These are phyloP conservation scores for Polyporus arcularius DNA, from an alignment of 768 basidiomycete genomes.

Conservation along the genomic window DNA sequence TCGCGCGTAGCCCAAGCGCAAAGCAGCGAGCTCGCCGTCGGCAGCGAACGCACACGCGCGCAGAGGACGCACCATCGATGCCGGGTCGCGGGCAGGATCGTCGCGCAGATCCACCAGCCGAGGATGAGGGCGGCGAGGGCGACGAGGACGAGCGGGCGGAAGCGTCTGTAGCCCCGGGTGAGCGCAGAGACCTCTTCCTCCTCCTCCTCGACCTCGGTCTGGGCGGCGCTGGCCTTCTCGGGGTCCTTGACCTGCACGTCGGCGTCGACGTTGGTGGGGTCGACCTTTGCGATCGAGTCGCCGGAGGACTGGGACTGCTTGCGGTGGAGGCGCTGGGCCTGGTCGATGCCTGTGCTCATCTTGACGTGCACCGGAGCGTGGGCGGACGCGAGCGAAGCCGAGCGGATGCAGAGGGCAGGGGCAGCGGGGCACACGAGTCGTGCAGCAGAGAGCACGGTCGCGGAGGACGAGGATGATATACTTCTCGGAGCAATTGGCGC, in stretches of 20 bases:
- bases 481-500: too few relatives aligned
- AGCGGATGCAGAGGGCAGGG: not conserved
- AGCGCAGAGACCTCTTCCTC: slow-evolving; percentile 19
- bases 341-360: not conserved
- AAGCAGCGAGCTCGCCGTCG: not conserved
- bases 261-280: slow-evolving; percentile 22
- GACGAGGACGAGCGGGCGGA: slow-evolving; percentile 43
- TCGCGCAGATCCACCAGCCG: slow-evolving; percentile 86
- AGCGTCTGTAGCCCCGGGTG: slow-evolving; percentile 13
- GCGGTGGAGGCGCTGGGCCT: slow-evolving; percentile 17
- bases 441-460: not conserved
- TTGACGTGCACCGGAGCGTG: not conserved
- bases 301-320: slow-evolving; percentile 25
- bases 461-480: too few relatives aligned
- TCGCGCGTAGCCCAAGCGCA: not conserved
- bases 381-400: slow-evolving; percentile 1
- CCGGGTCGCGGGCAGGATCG: slow-evolving; percentile 65
- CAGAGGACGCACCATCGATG: slow-evolving; percentile 62
- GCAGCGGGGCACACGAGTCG: slow-evolving; percentile 20
- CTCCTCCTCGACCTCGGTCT: slow-evolving; percentile 11
- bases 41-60: not conserved
- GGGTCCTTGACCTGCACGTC: slow-evolving; percentile 21
- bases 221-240: slow-evolving; percentile 1
- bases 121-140: slow-evolving; percentile 63
- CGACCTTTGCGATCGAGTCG: slow-evolving; percentile 28